phyloP scores from a whole-genome alignment of 2,329 filamentous ascomycete genomes.

The Xylariaceae sp. region DNA sequence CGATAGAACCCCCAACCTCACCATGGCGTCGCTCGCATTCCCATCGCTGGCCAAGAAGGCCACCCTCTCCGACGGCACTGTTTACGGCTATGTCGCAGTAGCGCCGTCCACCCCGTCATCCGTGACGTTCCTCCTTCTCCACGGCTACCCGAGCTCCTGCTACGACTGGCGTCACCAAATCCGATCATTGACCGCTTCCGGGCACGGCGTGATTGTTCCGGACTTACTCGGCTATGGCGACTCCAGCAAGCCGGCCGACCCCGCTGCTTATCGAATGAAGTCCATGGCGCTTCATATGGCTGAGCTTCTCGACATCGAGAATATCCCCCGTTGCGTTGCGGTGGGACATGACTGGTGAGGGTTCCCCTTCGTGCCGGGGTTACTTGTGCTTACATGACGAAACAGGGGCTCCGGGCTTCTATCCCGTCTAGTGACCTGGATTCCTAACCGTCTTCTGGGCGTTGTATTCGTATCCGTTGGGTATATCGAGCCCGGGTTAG shows the following conservation, averaged over 20 bases:
- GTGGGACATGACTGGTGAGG: neutral
- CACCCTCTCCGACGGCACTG: neutral
- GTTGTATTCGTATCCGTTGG: conserved; percentile 11
- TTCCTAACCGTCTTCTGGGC: conserved; percentile 8
- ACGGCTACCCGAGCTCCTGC: neutral
- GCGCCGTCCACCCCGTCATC: neutral
- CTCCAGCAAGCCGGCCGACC: neutral
- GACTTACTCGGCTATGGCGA: neutral
- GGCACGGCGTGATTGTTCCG: neutral
- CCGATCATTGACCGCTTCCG: neutral
- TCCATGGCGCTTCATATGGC: neutral
- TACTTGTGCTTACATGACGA: neutral
- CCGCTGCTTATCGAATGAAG: neutral
- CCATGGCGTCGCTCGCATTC: neutral
- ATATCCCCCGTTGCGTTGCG: neutral
- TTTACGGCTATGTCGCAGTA: neutral
- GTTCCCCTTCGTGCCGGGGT: neutral
- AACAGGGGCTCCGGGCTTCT: conserved; percentile 11
- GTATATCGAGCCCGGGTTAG: conserved; percentile 6
- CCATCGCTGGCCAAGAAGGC: neutral
- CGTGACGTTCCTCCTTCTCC: neutral
- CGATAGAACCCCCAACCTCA: neutral
- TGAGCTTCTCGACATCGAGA: neutral
- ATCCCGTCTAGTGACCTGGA: conserved; percentile 11
- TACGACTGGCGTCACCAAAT: neutral